These are phyloP conservation scores for Solanum lycopersicoides DNA, from an alignment of 257 asterid genomes.

Conservation along the genomic window DNA sequence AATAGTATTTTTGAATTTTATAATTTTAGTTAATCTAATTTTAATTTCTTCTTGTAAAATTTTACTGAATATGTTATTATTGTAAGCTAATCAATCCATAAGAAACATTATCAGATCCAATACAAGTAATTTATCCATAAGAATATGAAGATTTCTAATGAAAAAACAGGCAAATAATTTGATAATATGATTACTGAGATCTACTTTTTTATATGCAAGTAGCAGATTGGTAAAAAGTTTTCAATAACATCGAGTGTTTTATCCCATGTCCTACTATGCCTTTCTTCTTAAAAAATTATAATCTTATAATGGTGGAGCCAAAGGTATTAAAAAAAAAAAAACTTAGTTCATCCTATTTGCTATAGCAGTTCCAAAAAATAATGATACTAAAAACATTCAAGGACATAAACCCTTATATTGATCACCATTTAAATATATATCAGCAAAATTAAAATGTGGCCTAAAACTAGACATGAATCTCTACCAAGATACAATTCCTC, in stretches of 20 bases:
- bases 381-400: neutral
- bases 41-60: neutral
- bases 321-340: neutral
- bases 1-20: no score
- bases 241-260: neutral
- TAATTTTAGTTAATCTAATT: no score
- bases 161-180: neutral
- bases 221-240: neutral
- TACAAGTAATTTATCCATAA: neutral
- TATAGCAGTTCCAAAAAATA: neutral
- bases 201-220: neutral
- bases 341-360: neutral
- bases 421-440: constrained; percentile 2
- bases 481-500: constrained; percentile 10
- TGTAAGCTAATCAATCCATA: neutral
- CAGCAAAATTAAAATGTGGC: neutral
- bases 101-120: no score
- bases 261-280: neutral
- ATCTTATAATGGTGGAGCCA: neutral
- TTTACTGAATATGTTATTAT: neutral
- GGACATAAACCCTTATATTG: neutral
- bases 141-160: neutral
- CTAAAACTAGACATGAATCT: constrained; percentile 9
- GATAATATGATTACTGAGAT: neutral
- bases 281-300: neutral